Conservation (phyloP, 768 basidiomycete species). For the Pleurotus pulmonarius region DNA sequence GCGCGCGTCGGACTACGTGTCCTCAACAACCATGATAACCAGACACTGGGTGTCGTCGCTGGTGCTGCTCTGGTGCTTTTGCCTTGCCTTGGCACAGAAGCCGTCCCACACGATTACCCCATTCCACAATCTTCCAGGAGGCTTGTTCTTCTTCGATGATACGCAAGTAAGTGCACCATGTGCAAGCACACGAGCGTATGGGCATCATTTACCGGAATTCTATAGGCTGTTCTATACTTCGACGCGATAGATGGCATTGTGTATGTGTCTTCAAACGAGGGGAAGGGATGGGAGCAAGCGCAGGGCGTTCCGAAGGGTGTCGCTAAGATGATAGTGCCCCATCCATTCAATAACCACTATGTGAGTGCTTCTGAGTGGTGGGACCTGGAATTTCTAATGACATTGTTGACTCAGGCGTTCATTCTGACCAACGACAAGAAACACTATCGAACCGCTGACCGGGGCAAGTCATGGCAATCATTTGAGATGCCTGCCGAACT, state of each 20-base stretch:
- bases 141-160: slow-evolving; percentile 92
- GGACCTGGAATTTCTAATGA: background rate
- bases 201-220: background rate
- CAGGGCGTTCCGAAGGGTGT: slow-evolving; percentile 52
- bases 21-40: background rate
- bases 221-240: slow-evolving; percentile 69
- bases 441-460: slow-evolving; percentile 87
- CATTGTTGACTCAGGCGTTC: slow-evolving; percentile 60
- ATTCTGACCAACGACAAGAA: slow-evolving; percentile 68
- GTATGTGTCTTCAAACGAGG: slow-evolving; percentile 83
- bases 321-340: slow-evolving; percentile 73
- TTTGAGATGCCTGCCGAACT: slow-evolving; percentile 68
- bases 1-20: slow-evolving; percentile 1
- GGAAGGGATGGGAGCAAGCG: slow-evolving; percentile 58
- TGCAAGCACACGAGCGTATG: slow-evolving; percentile 5
- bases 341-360: slow-evolving; percentile 79
- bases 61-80: background rate
- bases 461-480: slow-evolving; percentile 82
- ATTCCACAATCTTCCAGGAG: slow-evolving; percentile 71
- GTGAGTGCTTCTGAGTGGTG: slow-evolving; percentile 36
- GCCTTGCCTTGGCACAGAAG: slow-evolving; percentile 28
- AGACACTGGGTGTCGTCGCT: background rate
- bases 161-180: slow-evolving; percentile 55
- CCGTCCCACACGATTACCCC: slow-evolving; percentile 46
- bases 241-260: slow-evolving; percentile 68